Base-by-base conservation (phyloP, 805 yeast genomes). In the Kregervanrija delftensis region DNA sequence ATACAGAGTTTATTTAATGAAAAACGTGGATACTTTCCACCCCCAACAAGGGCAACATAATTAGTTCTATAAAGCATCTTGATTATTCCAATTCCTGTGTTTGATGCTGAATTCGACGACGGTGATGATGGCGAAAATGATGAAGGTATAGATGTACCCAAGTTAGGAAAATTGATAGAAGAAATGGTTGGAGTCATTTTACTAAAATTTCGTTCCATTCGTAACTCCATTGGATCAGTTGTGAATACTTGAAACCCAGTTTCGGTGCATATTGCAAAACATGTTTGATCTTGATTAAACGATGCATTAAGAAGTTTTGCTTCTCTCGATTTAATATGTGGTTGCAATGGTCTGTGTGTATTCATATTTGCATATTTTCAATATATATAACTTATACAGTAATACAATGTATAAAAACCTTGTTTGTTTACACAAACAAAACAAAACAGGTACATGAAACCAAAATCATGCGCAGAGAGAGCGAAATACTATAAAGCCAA, bases 1-100 rank as follows among this genome's bases (percentile, higher is more conserved):
- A 91, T 81, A 33, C 88, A 74, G 34, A 89, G 76, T 60, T 85
- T 86, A 65, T 86, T 87, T 52, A 77, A 72, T 1, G 96, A 85
- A 56, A 79, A 86, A 49, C 77, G 73, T 16, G 96, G 96, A 47
- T 73, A 74, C 49, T 74, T 72, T 1, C 96, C 96, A 13, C 96
- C 96, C 1, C 97, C 96, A 0, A 89, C 86, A 37, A 93, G 65
- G 1, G 91, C 96, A 43, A 91, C 72, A 59, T 89, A 90, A 65
- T 91, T 91, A 0, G 97, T 89, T 37, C 96, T 75, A 60, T 88
- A 86, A 5, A 91, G 79, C 96, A 91, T 87, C 38, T 82, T 70
- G 2, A 85, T 78, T 32, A 73, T 68, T 2, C 93, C 95, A 22
- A 90, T 80, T 0, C 96, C 96, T 11, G 57, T 42, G 51, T 58